Evolutionary conservation across 495 filamentous ascomycete species (phyloP).

Genomic region (Penicillium antarcticum): DNA sequence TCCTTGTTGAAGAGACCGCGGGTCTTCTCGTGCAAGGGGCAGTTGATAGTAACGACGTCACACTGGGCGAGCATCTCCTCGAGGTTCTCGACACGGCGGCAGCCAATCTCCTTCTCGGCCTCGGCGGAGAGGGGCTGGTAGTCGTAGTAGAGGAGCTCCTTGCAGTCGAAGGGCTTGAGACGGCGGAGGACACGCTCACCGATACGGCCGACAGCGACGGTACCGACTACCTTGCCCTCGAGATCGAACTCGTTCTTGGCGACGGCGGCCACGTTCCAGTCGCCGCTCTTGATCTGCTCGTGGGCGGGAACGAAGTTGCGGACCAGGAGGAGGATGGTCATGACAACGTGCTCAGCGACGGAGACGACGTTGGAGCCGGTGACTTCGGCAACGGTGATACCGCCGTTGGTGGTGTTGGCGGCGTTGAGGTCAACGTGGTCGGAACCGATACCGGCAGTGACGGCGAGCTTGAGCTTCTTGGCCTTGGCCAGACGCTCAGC

Average conservation of each 20-base stretch:
- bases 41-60: conserved; percentile 99
- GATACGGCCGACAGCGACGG: conserved; percentile 95
- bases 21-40: conserved; percentile 97
- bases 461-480: conserved; percentile 95
- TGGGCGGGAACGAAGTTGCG: conserved; percentile 98
- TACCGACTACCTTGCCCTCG: conserved; percentile 96
- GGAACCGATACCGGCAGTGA: conserved; percentile 96
- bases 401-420: conserved; percentile 97
- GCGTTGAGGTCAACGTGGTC: conserved; percentile 97
- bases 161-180: conserved; percentile 97
- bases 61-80: conserved; percentile 96
- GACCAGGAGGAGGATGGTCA: conserved; percentile 95
- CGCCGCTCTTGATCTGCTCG: conserved; percentile 82
- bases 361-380: conserved; percentile 92
- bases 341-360: conserved; percentile 92
- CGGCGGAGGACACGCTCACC: conserved; percentile 96
- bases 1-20: conserved; percentile 98
- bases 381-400: conserved; percentile 94
- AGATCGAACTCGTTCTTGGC: conserved; percentile 98
- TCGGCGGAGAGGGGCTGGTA: conserved; percentile 90
- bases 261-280: conserved; percentile 93
- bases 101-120: conserved; percentile 94
- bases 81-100: conserved; percentile 77
- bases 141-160: conserved; percentile 98
- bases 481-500: conserved; percentile 95